A percentile compares a stretch with the other conserved stretches of the same genome.
These are phyloP conservation scores for Phialemoniopsis sp. DNA, from an alignment of 2,329 filamentous ascomycete genomes.

Conservation along the genomic window DNA sequence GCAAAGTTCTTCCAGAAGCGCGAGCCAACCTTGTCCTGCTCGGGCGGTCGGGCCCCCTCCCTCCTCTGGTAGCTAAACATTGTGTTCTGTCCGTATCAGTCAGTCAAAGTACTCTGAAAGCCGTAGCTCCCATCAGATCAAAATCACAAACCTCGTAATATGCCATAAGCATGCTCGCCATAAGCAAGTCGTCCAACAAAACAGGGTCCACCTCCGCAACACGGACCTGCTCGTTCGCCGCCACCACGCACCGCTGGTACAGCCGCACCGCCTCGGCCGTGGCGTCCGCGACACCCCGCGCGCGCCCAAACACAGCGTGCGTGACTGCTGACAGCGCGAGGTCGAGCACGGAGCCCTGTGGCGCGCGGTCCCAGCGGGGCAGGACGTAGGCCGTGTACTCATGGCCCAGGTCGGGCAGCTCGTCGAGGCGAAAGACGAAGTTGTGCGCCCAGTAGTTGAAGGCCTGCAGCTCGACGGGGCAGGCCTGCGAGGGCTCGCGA, in stretches of 20 bases:
- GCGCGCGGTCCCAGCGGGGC: constrained; percentile 4
- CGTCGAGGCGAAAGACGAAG: constrained; percentile 10
- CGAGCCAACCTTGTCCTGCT: constrained; percentile 3
- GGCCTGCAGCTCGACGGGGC: constrained; percentile 11
- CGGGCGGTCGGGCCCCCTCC: no score
- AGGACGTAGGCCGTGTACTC: constrained; percentile 14
- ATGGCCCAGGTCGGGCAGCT: constrained; percentile 11
- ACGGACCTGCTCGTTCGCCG: constrained; percentile 11
- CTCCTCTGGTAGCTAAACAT: constrained; percentile 3
- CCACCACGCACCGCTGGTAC: constrained; percentile 7
- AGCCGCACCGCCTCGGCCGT: constrained; percentile 6
- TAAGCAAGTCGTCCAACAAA: constrained; percentile 12
- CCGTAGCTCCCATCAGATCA: background rate
- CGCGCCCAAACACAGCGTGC: constrained; percentile 13
- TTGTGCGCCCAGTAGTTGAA: constrained; percentile 15
- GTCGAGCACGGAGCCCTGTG: constrained; percentile 12
- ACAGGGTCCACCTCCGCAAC: constrained; percentile 8
- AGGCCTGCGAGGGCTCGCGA: no score
- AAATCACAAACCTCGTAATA: constrained; percentile 10
- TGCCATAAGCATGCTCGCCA: constrained; percentile 15
- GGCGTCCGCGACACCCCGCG: constrained; percentile 6
- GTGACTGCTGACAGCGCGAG: constrained; percentile 14
- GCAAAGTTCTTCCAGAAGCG: constrained; percentile 8
- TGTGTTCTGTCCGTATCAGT: constrained; percentile 1
- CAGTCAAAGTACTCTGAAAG: background rate